Base-by-base conservation (phyloP, 2,329 filamentous ascomycete species). In the Corinectria fuckeliana region DNA sequence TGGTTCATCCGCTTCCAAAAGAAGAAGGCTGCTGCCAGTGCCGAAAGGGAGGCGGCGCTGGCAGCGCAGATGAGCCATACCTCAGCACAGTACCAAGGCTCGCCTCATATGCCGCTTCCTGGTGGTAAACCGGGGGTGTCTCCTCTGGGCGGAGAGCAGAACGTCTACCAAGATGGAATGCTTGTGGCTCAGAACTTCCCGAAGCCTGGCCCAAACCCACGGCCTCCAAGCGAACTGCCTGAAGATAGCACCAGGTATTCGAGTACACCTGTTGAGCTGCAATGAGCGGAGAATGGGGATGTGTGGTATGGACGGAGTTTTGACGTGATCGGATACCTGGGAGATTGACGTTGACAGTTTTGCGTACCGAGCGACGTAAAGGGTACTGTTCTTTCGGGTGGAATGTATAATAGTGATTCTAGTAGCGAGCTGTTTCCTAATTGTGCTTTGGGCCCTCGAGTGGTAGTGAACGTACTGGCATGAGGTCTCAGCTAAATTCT, bases 1-100 rank as follows among this genome's bases (percentile, higher is more conserved):
- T 56, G 53, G 53, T 56, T 50, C 45, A 50, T 56, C 11, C 45
- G 53, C 3, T 49, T 50, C 11, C 53, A 56, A 23, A 50, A 56
- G 45, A 50, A 39, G n/a, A 50, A 44, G 10, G 45, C 53, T 21
- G 44, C 52, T 18, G 32, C 20, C 5, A 30, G 36, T n/a, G 53
- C 45, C n/a, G 53, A 41, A 26, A 28, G 45, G 16, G 38, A 21
- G 18, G 30, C 21, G 4, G 48, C 36, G 2, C 45, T 41, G 4
- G 26, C 36, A 45, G 28, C 14, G 4, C 53, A 42, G 39, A n/a
- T n/a, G 20, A 42, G 13, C 21, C 39, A 42, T 8, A 21, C 13
- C 13, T 20, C 39, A 4, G 39, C 21, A 38, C 45, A 21, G 5
- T 56, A 44, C 18, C 7, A 39, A 7, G 32, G 32, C 23, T 20